Base-by-base conservation (phyloP, 495 filamentous ascomycete species). In the Hypomontagnella submonticulosa region DNA sequence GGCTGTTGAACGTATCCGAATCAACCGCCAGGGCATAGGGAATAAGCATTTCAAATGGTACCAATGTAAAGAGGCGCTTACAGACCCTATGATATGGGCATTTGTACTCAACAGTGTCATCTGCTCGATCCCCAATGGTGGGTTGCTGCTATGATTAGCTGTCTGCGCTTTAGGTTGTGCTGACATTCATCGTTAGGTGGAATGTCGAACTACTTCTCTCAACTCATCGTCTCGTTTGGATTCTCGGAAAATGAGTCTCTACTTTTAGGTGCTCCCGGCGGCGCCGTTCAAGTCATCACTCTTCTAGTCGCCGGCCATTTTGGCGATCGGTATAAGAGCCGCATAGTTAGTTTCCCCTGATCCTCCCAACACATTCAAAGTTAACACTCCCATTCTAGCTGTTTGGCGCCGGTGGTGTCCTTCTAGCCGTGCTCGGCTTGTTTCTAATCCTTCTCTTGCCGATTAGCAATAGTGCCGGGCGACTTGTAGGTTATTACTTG, bases 181-280 rank as follows among this genome's bases (percentile, higher is more conserved):
- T 67, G 16, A 70, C 57, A 12, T 42, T 20, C 6, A 23, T 20
- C n/a, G 6, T 13, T 18, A 77, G 81, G 88, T 16, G 89, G 88
- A 10, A 81, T 92, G 44, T 83, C 77, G 27, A 92, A 90, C 60
- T 92, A 91, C 74, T 91, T 91, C 76, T 87, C 80, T 49, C 88
- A 90, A 72, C 80, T 87, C 16, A 86, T 87, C 63, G 80, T 83
- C n/a, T 80, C 77, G 4, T 85, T 85, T 63, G 81, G 82, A 13
- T 85, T 80, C 73, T 87, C 87, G 1, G 65, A 79, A 4, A 79
- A 88, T 37, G 73, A 90, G 61, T 86, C 83, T 30, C 79, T 92
- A 4, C 83, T 92, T 15, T 84, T 89, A 52, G 89, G 87, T 52
- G 83, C 82, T 2, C 89, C 89, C 0, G 85, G 84, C 8, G 89